Conservation (phyloP, 768 basidiomycete genomes). For the Calvatia gigantea region DNA sequence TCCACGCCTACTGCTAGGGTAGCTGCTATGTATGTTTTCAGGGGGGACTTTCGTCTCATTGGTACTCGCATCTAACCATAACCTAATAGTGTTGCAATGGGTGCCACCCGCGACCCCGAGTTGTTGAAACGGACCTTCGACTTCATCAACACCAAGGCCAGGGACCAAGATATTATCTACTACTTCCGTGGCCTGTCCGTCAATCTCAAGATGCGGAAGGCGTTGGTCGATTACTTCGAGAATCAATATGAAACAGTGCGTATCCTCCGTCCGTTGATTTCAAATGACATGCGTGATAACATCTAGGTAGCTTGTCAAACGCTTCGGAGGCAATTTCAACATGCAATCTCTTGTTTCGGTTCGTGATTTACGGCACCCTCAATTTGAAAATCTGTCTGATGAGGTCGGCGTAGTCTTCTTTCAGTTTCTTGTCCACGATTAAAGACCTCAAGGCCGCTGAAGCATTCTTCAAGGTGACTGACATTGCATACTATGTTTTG, state of each 20-base stretch:
- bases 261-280: constrained; percentile 5
- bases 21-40: constrained; percentile 57
- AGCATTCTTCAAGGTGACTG: constrained; percentile 70
- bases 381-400: not conserved
- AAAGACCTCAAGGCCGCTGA: constrained; percentile 60
- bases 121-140: constrained; percentile 62
- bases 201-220: constrained; percentile 55
- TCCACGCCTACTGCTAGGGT: constrained; percentile 71
- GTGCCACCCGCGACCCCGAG: constrained; percentile 49
- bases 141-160: constrained; percentile 50
- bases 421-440: constrained; percentile 54
- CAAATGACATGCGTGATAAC: not conserved
- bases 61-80: constrained; percentile 9
- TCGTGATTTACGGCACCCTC: constrained; percentile 17
- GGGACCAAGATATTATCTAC: constrained; percentile 60
- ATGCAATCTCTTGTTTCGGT: constrained; percentile 53
- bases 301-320: constrained; percentile 49
- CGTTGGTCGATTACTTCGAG: constrained; percentile 60
- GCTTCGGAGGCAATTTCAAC: constrained; percentile 68
- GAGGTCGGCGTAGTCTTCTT: constrained; percentile 25
- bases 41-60: not conserved
- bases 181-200: constrained; percentile 56
- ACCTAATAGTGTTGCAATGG: constrained; percentile 56
- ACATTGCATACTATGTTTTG: constrained; percentile 10
- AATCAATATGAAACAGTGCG: constrained; percentile 63